Conservation (phyloP, 441 rosid species). For the Melastoma candidum region DNA sequence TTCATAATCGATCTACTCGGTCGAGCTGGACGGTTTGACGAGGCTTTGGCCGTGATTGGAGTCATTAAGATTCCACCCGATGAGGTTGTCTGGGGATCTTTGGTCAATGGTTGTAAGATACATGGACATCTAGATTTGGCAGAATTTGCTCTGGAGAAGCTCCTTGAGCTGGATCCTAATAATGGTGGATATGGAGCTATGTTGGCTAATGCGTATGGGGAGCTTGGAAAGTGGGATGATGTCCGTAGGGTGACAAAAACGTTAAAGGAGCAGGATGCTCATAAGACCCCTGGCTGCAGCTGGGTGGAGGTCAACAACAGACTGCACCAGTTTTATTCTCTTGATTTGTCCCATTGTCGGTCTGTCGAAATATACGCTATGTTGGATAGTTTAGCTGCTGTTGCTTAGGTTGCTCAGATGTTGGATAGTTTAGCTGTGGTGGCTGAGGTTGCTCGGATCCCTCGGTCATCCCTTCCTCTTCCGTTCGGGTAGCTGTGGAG, state of each 20-base stretch:
- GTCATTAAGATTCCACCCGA: constrained; percentile 44
- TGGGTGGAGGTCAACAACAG: constrained; percentile 66
- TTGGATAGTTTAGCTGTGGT: too few relatives aligned
- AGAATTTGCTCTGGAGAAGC: constrained; percentile 47
- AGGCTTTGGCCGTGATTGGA: constrained; percentile 33
- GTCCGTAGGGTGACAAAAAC: constrained; percentile 49
- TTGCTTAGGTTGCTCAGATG: not conserved
- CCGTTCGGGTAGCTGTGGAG: too few relatives aligned
- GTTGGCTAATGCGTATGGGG: constrained; percentile 70
- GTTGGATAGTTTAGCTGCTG: constrained; percentile 31
- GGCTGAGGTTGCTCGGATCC: too few relatives aligned
- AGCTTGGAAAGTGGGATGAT: constrained; percentile 69
- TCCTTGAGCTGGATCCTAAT: constrained; percentile 50
- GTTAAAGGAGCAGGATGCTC: constrained; percentile 45
- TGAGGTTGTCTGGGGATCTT: constrained; percentile 62
- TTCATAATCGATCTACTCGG: constrained; percentile 59
- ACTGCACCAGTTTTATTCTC: constrained; percentile 58
- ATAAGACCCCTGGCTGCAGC: constrained; percentile 79
- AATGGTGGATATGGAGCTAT: constrained; percentile 64
- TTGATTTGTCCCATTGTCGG: constrained; percentile 49
- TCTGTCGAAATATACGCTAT: constrained; percentile 37
- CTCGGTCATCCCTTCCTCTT: too few relatives aligned
- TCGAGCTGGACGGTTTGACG: constrained; percentile 47
- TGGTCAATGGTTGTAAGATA: constrained; percentile 49
- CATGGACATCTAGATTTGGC: constrained; percentile 47